phyloP scores from a whole-genome alignment of 2,329 filamentous ascomycete species.

The Fusarium lyarnte region DNA sequence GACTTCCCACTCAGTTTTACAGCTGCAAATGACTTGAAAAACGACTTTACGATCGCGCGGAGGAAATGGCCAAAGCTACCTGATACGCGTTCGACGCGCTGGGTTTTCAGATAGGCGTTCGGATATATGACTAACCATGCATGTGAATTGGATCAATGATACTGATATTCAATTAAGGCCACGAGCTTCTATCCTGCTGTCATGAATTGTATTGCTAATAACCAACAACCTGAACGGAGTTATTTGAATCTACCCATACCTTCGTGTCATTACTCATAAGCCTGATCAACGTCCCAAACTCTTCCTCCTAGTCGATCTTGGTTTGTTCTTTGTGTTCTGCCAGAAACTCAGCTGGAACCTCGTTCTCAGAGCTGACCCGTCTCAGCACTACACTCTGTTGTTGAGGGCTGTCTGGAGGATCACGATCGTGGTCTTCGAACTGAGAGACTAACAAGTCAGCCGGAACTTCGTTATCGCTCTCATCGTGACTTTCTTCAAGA shows the following conservation, averaged over 20 bases:
- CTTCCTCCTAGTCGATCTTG: conserved; percentile 21
- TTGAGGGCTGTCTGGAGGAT: conserved; percentile 22
- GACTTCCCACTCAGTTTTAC: conserved; percentile 18
- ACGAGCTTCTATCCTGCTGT: neutral
- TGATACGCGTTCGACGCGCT: conserved; percentile 22
- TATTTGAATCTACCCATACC: neutral
- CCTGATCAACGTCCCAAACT: conserved; percentile 1
- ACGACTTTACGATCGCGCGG: conserved; percentile 24
- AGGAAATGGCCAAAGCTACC: conserved; percentile 12
- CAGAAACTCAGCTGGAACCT: conserved; percentile 63
- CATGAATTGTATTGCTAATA: neutral
- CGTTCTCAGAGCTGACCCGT: conserved; percentile 52
- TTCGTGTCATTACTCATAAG: conserved; percentile 24
- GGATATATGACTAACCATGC: conserved; percentile 37
- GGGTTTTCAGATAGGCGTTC: conserved; percentile 40
- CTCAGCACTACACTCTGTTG: conserved; percentile 25
- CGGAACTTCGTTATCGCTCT: conserved; percentile 57
- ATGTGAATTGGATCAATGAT: conserved; percentile 40
- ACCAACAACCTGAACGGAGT: neutral
- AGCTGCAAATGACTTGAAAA: neutral
- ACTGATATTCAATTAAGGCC: conserved; percentile 24
- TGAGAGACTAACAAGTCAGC: conserved; percentile 52
- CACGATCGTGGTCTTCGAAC: conserved; percentile 39
- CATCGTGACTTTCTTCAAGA: conserved; percentile 35
- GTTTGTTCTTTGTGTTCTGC: conserved; percentile 51